Base-by-base conservation (phyloP, 495 filamentous ascomycete genomes). In the Terfezia claveryi region DNA sequence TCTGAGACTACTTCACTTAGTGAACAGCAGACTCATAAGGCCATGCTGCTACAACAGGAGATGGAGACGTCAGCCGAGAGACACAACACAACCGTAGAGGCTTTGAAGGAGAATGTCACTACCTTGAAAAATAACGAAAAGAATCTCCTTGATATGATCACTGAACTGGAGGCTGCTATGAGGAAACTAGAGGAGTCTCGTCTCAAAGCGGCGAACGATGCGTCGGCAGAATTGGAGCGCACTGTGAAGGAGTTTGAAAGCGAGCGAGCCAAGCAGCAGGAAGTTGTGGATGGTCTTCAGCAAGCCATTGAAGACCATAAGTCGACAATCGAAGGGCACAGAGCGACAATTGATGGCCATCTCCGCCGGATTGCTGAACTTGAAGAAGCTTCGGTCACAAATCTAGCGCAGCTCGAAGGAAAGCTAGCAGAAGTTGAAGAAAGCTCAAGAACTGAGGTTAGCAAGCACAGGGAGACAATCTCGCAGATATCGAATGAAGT, bases 251-350 rank as follows among this genome's bases (percentile, higher is more conserved):
- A 59, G 27, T 68, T 75, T 20, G 73, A 78, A 51, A 61, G 65
- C 51, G 78, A 80, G 61, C 70, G 71, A 32, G 62, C 54, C 11
- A 74, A 74, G 61, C 83, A 94, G 57, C 71, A 81, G 55, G 74
- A 81, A 38, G 64, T 80, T 38, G 73, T 93, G 36, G 71, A 75
- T 36, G 69, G 72, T 36, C 68, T 99, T 46, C 82, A 83, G 57
- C 72, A 70, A 55, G 78, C 88, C 60, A 81, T 96, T 55, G 80
- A 85, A 36, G 77, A 83, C 55, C 82, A 88, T 68, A 85, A 83
- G 68, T 63, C 72, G 14, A 76, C 79, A 27, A 75, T 84, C 58
- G 80, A 85, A 37, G 76, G 81, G 56, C 84, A 92, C 67, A 87
- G 83, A 69, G 66, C 73, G 14, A 77, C 80, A 27, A 78, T 87